Base-by-base conservation (phyloP, 2,329 filamentous ascomycete genomes). In the Clonostachys chloroleuca region DNA sequence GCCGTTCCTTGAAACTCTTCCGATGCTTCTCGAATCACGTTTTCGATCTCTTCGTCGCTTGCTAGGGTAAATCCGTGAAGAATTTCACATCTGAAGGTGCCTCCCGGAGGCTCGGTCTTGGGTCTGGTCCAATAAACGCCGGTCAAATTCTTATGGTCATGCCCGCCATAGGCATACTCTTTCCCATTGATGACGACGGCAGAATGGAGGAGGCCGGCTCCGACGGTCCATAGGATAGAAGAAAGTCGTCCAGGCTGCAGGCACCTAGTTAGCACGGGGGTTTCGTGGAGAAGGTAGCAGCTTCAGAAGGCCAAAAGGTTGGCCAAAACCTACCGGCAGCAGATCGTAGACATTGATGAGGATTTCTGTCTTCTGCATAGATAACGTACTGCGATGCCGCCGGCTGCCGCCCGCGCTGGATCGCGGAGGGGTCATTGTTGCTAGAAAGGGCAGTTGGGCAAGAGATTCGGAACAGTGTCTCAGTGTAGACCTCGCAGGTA, bases 131-230 rank as follows among this genome's bases (percentile, higher is more conserved):
- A 91, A 69, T 94, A 95, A 9, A 95, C 89, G 43, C 89, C 89
- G 5, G 87, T 92, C 48, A 85, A 65, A 20, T 80, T 79, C 44
- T 72, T 79, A 55, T 79, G 80, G 59, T 89, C 83, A 63, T 95
- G 89, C 2, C 89, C 89, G 40, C 89, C 89, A 59, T 89, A 95
- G 18, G 89, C 89, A 62, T 94, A 95, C 71, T 95, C 89, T 52
- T 75, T 80, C 54, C 85, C 81, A 61, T 85, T 84, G 66, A 94
- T 89, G 39, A 91, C 87, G 46, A 95, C 86, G 45, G 88, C 89
- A 0, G 89, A 89, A 63, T 95, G 89, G 6, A 94, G 78, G 34
- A 95, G 81, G 6, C 85, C 88, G 42, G 85, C 80, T 49, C 89
- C 89, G 47, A 92, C 63, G 17, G 83, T 78, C 89, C 89, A 95